Evolutionary conservation across 495 filamentous ascomycete species (phyloP), one percentile per base, ranked within the genome.

Genomic region (Xylaria grammica): DNA sequence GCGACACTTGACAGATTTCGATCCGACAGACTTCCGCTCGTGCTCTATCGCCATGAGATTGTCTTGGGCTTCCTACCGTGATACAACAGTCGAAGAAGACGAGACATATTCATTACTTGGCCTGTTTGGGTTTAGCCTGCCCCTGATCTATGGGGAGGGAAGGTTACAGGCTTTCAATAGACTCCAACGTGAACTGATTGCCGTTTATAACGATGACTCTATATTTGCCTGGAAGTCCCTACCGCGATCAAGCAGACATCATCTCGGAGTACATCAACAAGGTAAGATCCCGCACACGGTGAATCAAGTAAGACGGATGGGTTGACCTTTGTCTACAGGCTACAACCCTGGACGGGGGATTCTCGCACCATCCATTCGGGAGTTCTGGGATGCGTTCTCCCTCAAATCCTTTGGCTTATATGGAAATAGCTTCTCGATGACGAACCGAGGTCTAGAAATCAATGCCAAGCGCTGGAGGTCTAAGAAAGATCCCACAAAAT

Each of bases 171-270:
- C 48, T 29, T 29, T 51, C 24, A 29, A 51, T 51, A 1, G 48
- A 19, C 48, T 51, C 13, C 48, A 29, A 51, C 48, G 48, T 30
- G 22, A 29, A 30, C 15, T 9, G 10, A 29, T 29, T 51, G 11
- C n/a, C n/a, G n/a, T n/a, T n/a, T n/a, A n/a, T n/a, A n/a, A n/a
- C n/a, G n/a, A n/a, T n/a, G n/a, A n/a, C n/a, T n/a, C n/a, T n/a
- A n/a, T n/a, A n/a, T n/a, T n/a, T n/a, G n/a, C n/a, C 48, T 15
- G 48, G 36, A 13, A 40, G 17, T 2, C 8, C 2, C 46, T 50
- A 50, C 46, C 17, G 11, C 46, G 2, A 22, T 50, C 42, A 69
- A 22, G 54, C 60, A 8, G 52, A 66, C 7, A 60, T 69, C 2
- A 55, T 61, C 20, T 69, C 62, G 68, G 26, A 22, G 26, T 19